phyloP scores from a whole-genome alignment of 2,329 filamentous ascomycete species.

The Fusarium torulosum region DNA sequence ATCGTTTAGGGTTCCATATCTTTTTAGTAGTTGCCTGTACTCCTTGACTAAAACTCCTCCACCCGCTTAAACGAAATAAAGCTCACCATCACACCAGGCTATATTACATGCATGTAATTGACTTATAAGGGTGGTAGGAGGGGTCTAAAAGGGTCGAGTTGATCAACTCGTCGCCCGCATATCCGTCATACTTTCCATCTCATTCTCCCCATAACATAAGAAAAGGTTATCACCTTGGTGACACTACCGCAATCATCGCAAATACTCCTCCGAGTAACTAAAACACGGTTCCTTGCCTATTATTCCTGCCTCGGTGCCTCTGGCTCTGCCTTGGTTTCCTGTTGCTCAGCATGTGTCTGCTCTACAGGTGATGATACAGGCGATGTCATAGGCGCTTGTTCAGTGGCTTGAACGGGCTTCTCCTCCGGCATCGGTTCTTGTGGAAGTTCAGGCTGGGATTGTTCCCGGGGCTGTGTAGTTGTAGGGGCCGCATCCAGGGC shows the following conservation, averaged over 20 bases:
- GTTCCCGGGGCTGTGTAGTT: conserved; percentile 15
- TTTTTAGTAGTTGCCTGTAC: conserved; percentile 41
- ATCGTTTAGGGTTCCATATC: conserved; percentile 19
- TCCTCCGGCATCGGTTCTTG: conserved; percentile 18
- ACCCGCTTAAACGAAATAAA: conserved; percentile 41
- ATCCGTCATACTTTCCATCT: conserved; percentile 31
- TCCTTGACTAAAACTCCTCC: conserved; percentile 40
- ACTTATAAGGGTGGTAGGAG: conserved; percentile 36
- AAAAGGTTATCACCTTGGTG: conserved; percentile 22
- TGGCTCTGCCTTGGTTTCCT: conserved; percentile 24
- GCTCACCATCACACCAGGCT: conserved; percentile 30
- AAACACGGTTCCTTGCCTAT: conserved; percentile 10
- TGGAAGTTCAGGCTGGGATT: conserved; percentile 1
- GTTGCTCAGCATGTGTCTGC: conserved; percentile 12
- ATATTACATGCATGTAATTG: conserved; percentile 47
- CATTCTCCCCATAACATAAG: conserved; percentile 28
- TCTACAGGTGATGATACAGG: conserved; percentile 4
- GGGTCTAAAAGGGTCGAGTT: conserved; percentile 16
- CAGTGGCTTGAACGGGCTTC: conserved; percentile 8
- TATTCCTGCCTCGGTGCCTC: conserved; percentile 25
- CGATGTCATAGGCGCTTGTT: conserved; percentile 12
- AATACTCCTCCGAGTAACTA: conserved; percentile 12
- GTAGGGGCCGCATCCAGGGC: background rate
- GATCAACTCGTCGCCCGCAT: conserved; percentile 27
- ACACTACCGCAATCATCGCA: background rate